A percentile compares a stretch with the other conserved stretches of the same genome.
Evolutionary conservation across 768 basidiomycete genomes (phyloP).

Genomic region (Termitomyces titanicus): DNA sequence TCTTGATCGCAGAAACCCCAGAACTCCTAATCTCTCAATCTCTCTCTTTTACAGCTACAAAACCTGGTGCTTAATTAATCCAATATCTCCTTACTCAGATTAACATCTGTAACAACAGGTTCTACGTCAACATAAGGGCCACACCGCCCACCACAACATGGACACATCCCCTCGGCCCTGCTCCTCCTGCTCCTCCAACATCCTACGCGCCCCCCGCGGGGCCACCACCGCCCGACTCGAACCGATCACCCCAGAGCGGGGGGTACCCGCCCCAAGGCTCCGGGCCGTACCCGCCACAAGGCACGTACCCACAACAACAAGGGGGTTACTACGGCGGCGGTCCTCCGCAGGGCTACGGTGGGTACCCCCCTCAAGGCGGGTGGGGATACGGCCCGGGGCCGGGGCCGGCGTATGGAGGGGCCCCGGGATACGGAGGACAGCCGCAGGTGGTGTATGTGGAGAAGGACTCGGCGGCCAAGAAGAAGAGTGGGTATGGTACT

Average conservation of each 20-base stretch:
- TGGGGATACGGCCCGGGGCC: not conserved
- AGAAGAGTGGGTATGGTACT: constrained; percentile 26
- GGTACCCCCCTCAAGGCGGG: not conserved
- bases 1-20: constrained; percentile 17
- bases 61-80: constrained; percentile 44
- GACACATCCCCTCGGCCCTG: constrained; percentile 59
- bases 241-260: constrained; percentile 6
- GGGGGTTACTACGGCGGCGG: constrained; percentile 7
- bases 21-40: too few relatives aligned
- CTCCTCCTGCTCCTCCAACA: constrained; percentile 32
- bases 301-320: too few relatives aligned
- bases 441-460: constrained; percentile 38
- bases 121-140: constrained; percentile 67
- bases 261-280: not conserved
- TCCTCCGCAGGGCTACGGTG: not conserved
- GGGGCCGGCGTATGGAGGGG: constrained; percentile 7
- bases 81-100: too few relatives aligned
- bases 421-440: constrained; percentile 19
- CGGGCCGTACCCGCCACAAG: constrained; percentile 17
- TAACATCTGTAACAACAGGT: too few relatives aligned
- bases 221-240: constrained; percentile 38
- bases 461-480: not conserved
- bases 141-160: constrained; percentile 65
- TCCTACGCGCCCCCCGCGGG: constrained; percentile 39
- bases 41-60: constrained; percentile 47